Evolutionary conservation across 2,329 filamentous ascomycete genomes (phyloP).

Genomic region (Exophiala oligosperma): DNA sequence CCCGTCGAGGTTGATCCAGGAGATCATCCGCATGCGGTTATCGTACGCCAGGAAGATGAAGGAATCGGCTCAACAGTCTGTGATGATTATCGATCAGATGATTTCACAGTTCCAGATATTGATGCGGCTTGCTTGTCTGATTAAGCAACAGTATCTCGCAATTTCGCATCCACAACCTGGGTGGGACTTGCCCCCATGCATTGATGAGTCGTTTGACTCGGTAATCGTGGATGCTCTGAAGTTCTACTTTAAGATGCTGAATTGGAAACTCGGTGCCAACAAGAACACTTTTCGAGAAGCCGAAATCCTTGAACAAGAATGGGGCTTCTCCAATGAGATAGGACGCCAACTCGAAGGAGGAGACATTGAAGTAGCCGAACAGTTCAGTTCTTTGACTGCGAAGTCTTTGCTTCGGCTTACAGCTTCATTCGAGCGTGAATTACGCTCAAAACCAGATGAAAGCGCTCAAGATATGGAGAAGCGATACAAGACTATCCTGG

Average conservation of each 20-base stretch:
- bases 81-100: slow-evolving; percentile 96
- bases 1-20: slow-evolving; percentile 89
- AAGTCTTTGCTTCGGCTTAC: slow-evolving; percentile 88
- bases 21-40: slow-evolving; percentile 89
- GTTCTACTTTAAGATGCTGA: slow-evolving; percentile 98
- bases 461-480: slow-evolving; percentile 88
- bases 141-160: slow-evolving; percentile 83
- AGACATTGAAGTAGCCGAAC: slow-evolving; percentile 94
- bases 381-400: slow-evolving; percentile 87
- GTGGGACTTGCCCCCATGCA: slow-evolving; percentile 93
- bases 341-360: slow-evolving; percentile 88
- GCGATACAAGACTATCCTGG: slow-evolving; percentile 90
- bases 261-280: slow-evolving; percentile 96
- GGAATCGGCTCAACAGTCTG: slow-evolving; percentile 86
- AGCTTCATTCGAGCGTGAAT: slow-evolving; percentile 86
- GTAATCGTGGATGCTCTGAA: slow-evolving; percentile 90
- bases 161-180: slow-evolving; percentile 86
- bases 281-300: slow-evolving; percentile 99
- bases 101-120: slow-evolving; percentile 94
- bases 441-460: slow-evolving; percentile 81
- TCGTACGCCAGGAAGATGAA: slow-evolving; percentile 94
- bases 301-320: slow-evolving; percentile 94
- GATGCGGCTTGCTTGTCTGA: slow-evolving; percentile 84
- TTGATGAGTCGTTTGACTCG: slow-evolving; percentile 92
- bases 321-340: slow-evolving; percentile 95